Evolutionary conservation across 2,329 filamentous ascomycete species (phyloP), one percentile per base, ranked within the genome.

Genomic region (Colletotrichum sidae): DNA sequence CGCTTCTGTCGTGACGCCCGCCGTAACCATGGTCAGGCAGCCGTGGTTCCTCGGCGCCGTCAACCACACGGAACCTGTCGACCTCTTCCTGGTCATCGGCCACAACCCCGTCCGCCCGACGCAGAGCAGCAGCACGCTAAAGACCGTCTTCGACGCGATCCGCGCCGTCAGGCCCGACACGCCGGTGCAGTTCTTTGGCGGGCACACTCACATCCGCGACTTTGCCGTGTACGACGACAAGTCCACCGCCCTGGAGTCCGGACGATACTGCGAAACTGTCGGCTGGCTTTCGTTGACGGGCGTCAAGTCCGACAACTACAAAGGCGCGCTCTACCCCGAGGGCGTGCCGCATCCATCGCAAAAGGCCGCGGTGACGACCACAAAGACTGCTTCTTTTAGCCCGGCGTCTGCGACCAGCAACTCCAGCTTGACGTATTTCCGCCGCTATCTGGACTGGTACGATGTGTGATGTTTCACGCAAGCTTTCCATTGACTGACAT

Each of bases 371-470:
- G 34, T 10, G 8, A 49, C 38, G 55, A 41, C 55, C 1, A 35
- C 47, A 6, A 50, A 49, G 5, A 56, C n/a, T 12, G 45, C 45
- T 15, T 45, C 52, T 1, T 33, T 42, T 4, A 47, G 47, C 8
- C 25, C 2, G 9, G n/a, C 35, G 3, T 41, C 47, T 1, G 8
- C 35, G 2, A 74, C 70, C 2, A 68, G 72, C 5, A 77, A 74
- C 55, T 76, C 76, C 9, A 78, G 74, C 2, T 75, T 78, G 62
- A 69, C 75, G 8, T 89, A 86, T 71, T 83, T 85, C 4, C 84
- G 89, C 8, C 83, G 88, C 33, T 91, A 90, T 71, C 80, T 92
- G 9, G 89, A 92, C 76, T 91, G 88, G 85, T 91, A 53, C 91
- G 73, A 83, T 87, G 6, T 78, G 82, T n/a, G 89, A 11, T 7